Conservation (phyloP, 2,329 filamentous ascomycete species). For the Cryphonectria carpinicola region DNA sequence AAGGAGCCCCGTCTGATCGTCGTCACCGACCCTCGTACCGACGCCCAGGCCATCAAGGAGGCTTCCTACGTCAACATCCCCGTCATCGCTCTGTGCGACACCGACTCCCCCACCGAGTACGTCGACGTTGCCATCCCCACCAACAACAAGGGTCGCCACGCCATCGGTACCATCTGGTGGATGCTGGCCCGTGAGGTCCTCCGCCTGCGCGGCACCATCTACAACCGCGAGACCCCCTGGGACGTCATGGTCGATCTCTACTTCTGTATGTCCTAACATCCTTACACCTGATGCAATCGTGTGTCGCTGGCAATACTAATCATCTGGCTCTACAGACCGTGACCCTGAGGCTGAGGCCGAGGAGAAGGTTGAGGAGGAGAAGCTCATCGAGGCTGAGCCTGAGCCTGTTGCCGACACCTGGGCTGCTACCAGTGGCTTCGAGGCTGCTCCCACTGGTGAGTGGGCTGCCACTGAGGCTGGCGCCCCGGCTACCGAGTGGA, state of each 20-base stretch:
- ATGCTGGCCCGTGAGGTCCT: constrained; percentile 99
- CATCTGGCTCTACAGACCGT: constrained; percentile 64
- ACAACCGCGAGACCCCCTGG: constrained; percentile 95
- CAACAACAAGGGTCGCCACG: constrained; percentile 99
- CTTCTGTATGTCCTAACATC: constrained; percentile 71
- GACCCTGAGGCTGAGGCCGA: constrained; percentile 99
- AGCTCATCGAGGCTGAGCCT: constrained; percentile 75
- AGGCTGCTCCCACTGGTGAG: constrained; percentile 62
- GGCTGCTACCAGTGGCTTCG: constrained; percentile 74
- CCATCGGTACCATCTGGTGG: constrained; percentile 99
- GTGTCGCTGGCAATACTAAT: constrained; percentile 28
- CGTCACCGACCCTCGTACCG: constrained; percentile 99
- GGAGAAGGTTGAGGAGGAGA: constrained; percentile 95
- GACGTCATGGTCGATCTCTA: constrained; percentile 99
- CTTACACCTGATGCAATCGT: background rate
- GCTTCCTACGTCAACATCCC: constrained; percentile 99
- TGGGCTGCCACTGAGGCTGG: constrained; percentile 56
- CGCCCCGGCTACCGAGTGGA: constrained; percentile 50
- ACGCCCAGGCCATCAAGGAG: constrained; percentile 99
- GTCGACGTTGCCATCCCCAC: constrained; percentile 99
- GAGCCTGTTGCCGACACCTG: constrained; percentile 82
- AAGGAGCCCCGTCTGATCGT: constrained; percentile 99
- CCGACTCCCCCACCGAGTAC: constrained; percentile 99
- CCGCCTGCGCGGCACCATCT: constrained; percentile 95
- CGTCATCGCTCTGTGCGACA: constrained; percentile 98